phyloP scores from a whole-genome alignment of 1,284 basidiomycete species.

The Ceratorhiza oryzae-sativae region DNA sequence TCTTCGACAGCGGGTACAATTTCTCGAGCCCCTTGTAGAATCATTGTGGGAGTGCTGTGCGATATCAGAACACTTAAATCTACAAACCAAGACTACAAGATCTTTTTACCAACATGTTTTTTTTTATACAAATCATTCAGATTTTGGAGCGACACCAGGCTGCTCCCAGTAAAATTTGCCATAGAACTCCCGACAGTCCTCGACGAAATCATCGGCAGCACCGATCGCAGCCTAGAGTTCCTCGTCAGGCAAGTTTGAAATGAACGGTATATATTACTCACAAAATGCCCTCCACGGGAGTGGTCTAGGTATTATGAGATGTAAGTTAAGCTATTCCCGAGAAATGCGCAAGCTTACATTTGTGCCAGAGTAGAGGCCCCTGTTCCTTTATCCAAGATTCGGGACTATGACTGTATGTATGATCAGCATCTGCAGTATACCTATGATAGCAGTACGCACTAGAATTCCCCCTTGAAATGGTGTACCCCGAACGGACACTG shows the following conservation, averaged over 20 bases:
- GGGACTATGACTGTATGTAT: slow-evolving; percentile 14
- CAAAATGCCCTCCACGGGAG: slow-evolving; percentile 35
- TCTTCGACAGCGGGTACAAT: slow-evolving; percentile 37
- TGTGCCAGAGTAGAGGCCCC: slow-evolving; percentile 35
- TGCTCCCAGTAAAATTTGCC: slow-evolving; percentile 37
- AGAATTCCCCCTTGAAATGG: slow-evolving; percentile 36
- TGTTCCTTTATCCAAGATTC: slow-evolving; percentile 30
- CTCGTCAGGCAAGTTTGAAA: not conserved
- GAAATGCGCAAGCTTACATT: not conserved
- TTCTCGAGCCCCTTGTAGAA: slow-evolving; percentile 7
- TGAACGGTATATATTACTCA: not conserved
- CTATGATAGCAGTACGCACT: not conserved
- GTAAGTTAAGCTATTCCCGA: not conserved
- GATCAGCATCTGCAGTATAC: not conserved
- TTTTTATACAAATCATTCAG: not conserved
- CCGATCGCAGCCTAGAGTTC: slow-evolving; percentile 19
- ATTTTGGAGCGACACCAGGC: slow-evolving; percentile 25
- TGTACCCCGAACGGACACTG: slow-evolving; percentile 33
- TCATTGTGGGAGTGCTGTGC: not conserved
- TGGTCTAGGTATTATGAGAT: slow-evolving; percentile 4
- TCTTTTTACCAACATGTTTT: not conserved
- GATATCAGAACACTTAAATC: not conserved
- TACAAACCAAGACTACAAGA: not conserved
- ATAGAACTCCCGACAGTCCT: slow-evolving; percentile 35
- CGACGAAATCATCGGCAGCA: slow-evolving; percentile 12